A percentile compares a stretch with the other conserved stretches of the same genome.
Conservation (phyloP, 768 basidiomycete genomes). For the Phallus indusiatus region DNA sequence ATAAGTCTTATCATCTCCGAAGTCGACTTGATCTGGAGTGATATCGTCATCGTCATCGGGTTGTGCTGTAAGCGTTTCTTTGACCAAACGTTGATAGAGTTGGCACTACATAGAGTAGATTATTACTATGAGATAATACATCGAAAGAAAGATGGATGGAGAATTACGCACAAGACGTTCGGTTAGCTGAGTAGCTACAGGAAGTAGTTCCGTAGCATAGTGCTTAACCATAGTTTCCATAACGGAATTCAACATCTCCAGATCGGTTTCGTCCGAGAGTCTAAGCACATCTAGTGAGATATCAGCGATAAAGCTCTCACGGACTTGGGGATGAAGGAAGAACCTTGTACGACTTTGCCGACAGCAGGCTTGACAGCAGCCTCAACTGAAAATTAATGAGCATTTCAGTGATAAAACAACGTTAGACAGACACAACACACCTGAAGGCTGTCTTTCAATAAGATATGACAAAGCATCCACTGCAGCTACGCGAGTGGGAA, state of each 20-base stretch:
- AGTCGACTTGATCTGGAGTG: conserved; percentile 39
- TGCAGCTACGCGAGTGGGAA: conserved; percentile 80
- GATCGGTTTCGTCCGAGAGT: conserved; percentile 83
- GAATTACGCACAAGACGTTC: conserved; percentile 53
- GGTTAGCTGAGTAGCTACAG: conserved; percentile 75
- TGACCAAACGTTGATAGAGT: conserved; percentile 70
- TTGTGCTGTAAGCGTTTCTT: conserved; percentile 48
- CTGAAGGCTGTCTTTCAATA: conserved; percentile 51
- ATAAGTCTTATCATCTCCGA: conserved; percentile 80
- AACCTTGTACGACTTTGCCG: conserved; percentile 82
- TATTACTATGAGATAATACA: background rate
- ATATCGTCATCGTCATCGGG: conserved; percentile 39
- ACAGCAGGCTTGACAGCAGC: conserved; percentile 64
- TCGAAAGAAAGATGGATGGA: background rate
- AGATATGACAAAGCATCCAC: conserved; percentile 73
- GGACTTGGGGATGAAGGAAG: conserved; percentile 3
- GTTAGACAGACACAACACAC: conserved; percentile 30
- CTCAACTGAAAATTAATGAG: conserved; percentile 38
- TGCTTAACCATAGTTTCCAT: conserved; percentile 84
- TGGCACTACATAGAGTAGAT: conserved; percentile 49
- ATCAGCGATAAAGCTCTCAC: background rate
- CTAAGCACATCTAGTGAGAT: conserved; percentile 59
- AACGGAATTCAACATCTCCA: conserved; percentile 72
- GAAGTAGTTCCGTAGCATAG: conserved; percentile 76
- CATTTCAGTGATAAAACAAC: background rate